These are phyloP conservation scores for Solanum boliviense DNA, from an alignment of 257 asterid species.

Conservation along the genomic window DNA sequence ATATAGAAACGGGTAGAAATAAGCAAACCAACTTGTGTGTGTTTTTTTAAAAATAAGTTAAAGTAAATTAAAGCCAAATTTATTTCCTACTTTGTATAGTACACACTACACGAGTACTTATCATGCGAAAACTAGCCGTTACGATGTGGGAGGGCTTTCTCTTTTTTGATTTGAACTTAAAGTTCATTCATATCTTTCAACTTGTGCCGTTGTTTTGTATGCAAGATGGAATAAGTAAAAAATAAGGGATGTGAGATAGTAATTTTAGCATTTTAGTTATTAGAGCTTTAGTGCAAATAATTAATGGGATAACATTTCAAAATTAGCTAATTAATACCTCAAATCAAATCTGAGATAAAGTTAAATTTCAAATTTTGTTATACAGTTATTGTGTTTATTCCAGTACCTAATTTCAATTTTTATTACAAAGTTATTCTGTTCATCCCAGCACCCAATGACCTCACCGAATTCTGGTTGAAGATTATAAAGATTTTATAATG, in stretches of 20 bases:
- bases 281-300: background rate
- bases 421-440: too few species aligned
- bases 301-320: rapidly evolving
- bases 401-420: too few species aligned
- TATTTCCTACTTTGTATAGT: background rate
- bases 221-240: background rate
- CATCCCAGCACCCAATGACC: too few species aligned
- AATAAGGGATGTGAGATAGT: too few species aligned
- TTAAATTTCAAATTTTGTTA: background rate
- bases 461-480: background rate
- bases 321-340: background rate
- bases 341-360: background rate
- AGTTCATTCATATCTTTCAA: background rate
- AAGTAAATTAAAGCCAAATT: background rate
- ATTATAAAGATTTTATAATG: background rate
- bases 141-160: background rate
- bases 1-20: too few species aligned
- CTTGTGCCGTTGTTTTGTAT: background rate
- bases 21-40: too few species aligned
- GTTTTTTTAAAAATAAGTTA: too few species aligned
- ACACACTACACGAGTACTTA: background rate
- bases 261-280: too few species aligned
- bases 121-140: background rate
- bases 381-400: too few species aligned
- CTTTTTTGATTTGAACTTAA: background rate